Percentiles rank a stretch among this genome's conserved stretches.
phyloP scores from a whole-genome alignment of 139 green algal species.

The Raphidocelis subcapitata region DNA sequence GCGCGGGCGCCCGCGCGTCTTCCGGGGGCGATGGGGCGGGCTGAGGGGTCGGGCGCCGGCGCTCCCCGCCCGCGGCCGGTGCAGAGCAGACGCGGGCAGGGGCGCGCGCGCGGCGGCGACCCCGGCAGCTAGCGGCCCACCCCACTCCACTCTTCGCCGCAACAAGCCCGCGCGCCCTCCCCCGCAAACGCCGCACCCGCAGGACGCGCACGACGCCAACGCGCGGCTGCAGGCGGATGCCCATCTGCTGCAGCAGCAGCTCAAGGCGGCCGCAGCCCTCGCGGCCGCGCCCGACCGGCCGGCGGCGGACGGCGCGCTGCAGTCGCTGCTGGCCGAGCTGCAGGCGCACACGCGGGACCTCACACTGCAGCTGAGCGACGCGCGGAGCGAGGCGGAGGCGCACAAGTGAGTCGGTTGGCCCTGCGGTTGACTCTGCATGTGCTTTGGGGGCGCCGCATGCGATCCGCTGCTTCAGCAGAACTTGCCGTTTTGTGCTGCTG shows the following conservation, averaged over 20 bases:
- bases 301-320: conserved; percentile 8
- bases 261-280: not conserved
- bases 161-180: too few relatives aligned
- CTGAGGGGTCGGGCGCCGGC: too few relatives aligned
- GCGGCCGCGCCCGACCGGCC: conserved; percentile 9
- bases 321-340: not conserved
- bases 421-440: not conserved
- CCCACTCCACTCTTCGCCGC: too few relatives aligned
- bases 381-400: not conserved
- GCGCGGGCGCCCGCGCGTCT: not conserved
- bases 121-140: too few relatives aligned
- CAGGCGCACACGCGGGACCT: conserved; percentile 1
- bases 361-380: not conserved
- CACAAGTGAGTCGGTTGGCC: not conserved
- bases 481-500: not conserved
- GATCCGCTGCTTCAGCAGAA: not conserved
- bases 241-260: not conserved
- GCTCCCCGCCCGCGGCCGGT: too few relatives aligned
- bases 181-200: too few relatives aligned
- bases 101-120: too few relatives aligned
- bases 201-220: too few relatives aligned
- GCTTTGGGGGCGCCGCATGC: not conserved
- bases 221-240: not conserved
- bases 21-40: too few relatives aligned
- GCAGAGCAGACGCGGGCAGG: too few relatives aligned